A percentile compares a stretch with the other conserved stretches of the same genome.
phyloP scores from a whole-genome alignment of 2,329 filamentous ascomycete genomes.

The Fusarium sp. region DNA sequence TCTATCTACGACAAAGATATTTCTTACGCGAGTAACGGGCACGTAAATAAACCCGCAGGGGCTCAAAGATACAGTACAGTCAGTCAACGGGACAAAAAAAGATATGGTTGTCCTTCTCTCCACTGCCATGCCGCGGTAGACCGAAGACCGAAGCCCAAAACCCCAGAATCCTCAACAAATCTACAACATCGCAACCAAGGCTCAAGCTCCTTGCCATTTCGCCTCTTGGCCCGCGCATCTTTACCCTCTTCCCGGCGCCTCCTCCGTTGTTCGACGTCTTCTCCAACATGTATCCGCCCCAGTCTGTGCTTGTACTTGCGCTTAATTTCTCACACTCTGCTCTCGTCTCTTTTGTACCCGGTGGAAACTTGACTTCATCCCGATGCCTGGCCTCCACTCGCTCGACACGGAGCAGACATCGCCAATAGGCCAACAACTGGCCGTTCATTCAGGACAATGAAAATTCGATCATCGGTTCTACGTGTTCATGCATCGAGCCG shows the following conservation, averaged over 20 bases:
- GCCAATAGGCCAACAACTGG: not conserved
- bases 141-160: constrained; percentile 12
- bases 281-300: constrained; percentile 20
- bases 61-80: not conserved
- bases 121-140: constrained; percentile 27
- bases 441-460: not conserved
- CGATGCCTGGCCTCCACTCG: not conserved
- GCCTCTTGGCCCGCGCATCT: constrained; percentile 41
- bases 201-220: constrained; percentile 24
- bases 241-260: constrained; percentile 35
- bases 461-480: not conserved
- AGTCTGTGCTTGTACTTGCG: not conserved
- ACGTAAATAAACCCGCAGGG: constrained; percentile 7
- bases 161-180: constrained; percentile 42
- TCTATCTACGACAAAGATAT: not conserved
- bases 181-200: constrained; percentile 20
- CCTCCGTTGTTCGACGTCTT: constrained; percentile 35
- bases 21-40: not conserved
- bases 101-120: constrained; percentile 1
- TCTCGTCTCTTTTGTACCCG: constrained; percentile 15
- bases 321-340: constrained; percentile 8
- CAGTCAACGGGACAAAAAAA: not conserved
- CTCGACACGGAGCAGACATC: constrained; percentile 8
- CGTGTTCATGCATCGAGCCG: not conserved
- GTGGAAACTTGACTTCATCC: constrained; percentile 25